Evolutionary conservation across 768 basidiomycete species (phyloP), one percentile per base, ranked within the genome.

Genomic region (Podaxis sp.): DNA sequence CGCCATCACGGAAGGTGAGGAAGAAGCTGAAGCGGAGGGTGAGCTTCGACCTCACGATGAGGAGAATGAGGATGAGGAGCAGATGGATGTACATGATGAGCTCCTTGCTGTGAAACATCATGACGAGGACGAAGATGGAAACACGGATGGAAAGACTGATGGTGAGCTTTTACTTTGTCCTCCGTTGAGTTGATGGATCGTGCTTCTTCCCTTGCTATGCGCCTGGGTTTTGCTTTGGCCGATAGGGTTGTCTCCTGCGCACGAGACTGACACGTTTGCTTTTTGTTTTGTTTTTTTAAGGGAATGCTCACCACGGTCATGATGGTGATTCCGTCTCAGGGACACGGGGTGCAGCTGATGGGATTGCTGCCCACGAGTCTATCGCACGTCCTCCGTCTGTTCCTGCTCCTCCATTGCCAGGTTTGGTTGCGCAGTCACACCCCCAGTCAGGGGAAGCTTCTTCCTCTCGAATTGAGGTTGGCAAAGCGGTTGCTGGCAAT

Each of bases 1-100:
- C 71, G 91, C 91, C 56, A 93, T 93, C 68, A 87, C 82, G 61
- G 88, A 87, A 71, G 87, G 84, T 67, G 87, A 86, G 68, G 86
- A 78, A 61, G 88, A 85, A 63, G 81, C 71, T n/a, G 79, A 78
- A 59, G 70, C 75, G n/a, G 77, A 71, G n/a, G 69, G 68, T 61
- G 75, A 77, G 64, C 74, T 77, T 70, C 78, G 79, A 62, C 71
- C 67, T 65, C 53, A 58, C 59, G 61, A 50, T 4, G 73, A 74
- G 64, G 80, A 79, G 53, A 77, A 78, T 55, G 77, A 77, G 59
- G 76, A 76, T 52, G 85, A 82, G 63, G 80, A 79, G 46, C 76
- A 75, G 60, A 71, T 80, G 59, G 77, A 79, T 70, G 77, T 80
- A 65, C 57, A 64, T 47, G 60, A 59, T 40, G 55, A 74, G 53